Percentiles rank a stretch among this genome's conserved stretches.
phyloP scores from a whole-genome alignment of 192 early-diverging fungal species.

The Spinellus fusiger region DNA sequence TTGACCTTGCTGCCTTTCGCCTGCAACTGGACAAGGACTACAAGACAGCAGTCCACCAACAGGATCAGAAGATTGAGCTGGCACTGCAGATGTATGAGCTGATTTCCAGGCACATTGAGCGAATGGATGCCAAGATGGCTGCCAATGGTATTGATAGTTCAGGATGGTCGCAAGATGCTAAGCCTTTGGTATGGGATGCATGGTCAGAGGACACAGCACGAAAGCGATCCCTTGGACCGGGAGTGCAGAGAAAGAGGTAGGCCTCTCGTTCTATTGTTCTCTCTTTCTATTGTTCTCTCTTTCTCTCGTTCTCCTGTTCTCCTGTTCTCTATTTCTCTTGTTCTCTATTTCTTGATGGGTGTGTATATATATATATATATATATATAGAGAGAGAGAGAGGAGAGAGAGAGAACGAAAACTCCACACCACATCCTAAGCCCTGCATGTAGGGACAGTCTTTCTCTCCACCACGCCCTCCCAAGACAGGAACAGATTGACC shows the following conservation, averaged over 20 bases:
- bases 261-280: neutral
- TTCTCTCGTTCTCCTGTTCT: too few species aligned
- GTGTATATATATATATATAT: too few species aligned
- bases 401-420: too few species aligned
- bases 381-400: too few species aligned
- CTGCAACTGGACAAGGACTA: conserved; percentile 33
- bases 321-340: neutral
- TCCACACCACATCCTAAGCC: conserved; percentile 1
- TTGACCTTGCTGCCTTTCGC: conserved; percentile 5
- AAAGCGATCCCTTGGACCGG: conserved; percentile 1
- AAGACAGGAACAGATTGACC: conserved; percentile 63
- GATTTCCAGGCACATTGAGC: conserved; percentile 31
- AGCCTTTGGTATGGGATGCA: conserved; percentile 3
- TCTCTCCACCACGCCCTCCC: neutral
- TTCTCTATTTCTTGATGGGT: too few species aligned
- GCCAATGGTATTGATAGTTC: conserved; percentile 13
- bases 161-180: neutral
- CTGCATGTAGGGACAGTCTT: conserved; percentile 1
- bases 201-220: neutral
- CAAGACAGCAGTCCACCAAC: conserved; percentile 34
- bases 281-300: too few species aligned
- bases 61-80: conserved; percentile 45
- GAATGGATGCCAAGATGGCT: conserved; percentile 19
- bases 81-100: conserved; percentile 38
- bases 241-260: conserved; percentile 10